Evolutionary conservation across 768 basidiomycete genomes (phyloP).

Genomic region (Obba rivulosa): DNA sequence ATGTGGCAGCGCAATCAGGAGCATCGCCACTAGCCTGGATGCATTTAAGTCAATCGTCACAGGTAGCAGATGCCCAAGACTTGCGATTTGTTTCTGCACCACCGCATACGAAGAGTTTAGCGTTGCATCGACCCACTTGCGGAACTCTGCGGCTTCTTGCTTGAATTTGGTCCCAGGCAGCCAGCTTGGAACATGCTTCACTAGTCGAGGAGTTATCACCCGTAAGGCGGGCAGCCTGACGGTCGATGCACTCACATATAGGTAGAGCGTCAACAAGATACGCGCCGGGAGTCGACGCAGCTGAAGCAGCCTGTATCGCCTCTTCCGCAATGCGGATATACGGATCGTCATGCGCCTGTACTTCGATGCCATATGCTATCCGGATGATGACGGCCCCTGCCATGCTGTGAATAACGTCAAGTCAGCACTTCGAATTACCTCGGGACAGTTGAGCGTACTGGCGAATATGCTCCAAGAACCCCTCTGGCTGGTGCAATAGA

Average conservation of each 20-base stretch:
- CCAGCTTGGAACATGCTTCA: slow-evolving; percentile 17
- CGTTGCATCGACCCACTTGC: slow-evolving; percentile 6
- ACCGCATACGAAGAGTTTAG: slow-evolving; percentile 17
- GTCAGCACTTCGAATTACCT: not conserved
- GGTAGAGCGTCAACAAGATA: slow-evolving; percentile 14
- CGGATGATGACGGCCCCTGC: slow-evolving; percentile 23
- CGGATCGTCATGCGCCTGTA: slow-evolving; percentile 14
- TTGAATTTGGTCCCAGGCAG: slow-evolving; percentile 17
- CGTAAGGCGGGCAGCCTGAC: not conserved
- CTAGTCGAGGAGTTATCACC: slow-evolving; percentile 1
- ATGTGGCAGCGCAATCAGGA: too few relatives aligned
- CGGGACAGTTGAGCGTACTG: slow-evolving; percentile 29
- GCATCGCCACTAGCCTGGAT: not conserved
- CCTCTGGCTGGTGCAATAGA: slow-evolving; percentile 31
- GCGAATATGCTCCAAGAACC: slow-evolving; percentile 35
- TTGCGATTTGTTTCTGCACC: slow-evolving; percentile 17
- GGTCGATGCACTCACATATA: slow-evolving; percentile 8
- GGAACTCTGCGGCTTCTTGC: slow-evolving; percentile 5
- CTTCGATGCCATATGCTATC: slow-evolving; percentile 25
- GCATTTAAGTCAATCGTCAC: not conserved
- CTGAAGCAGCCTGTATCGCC: not conserved
- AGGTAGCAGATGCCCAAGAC: not conserved
- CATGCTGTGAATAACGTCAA: slow-evolving; percentile 10
- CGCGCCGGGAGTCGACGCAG: slow-evolving; percentile 2
- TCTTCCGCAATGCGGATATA: slow-evolving; percentile 8